Base-by-base conservation (phyloP, 139 green algal genomes). In the Closterium sp. region DNA sequence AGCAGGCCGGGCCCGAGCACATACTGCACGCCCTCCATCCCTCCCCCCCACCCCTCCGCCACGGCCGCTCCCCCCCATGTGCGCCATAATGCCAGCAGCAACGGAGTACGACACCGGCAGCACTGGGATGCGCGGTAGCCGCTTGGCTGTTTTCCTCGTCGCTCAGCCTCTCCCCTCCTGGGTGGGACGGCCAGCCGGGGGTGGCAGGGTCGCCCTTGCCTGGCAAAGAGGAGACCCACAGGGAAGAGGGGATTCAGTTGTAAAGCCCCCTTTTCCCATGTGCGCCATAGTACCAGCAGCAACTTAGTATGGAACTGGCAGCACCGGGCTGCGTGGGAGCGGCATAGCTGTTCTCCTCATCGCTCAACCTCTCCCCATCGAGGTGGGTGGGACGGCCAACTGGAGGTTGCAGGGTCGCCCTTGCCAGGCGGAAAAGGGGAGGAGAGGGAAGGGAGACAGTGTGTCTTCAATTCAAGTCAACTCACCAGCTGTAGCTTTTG, bases 151-250 rank as follows among this genome's bases (percentile, higher is more conserved):
- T n/a, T 16, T 66, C 38, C 38, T 69, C 43, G 8, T 69, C 10
- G 43, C 43, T 69, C 30, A 93, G 88, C 32, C 90, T 64, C 66
- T 93, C 90, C 87, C 34, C 90, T 5, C n/a, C 86, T n/a, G n/a
- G 23, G 23, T 36, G 35, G 38, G 90, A 93, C 30, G 90, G 87
- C 90, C 90, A 93, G 21, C 90, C 87, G 35, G 90, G 90, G 4
- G 90, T 93, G n/a, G 69, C 33, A 10, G 90, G 90, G 38, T 93
- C 87, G 33, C 90, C 90, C 43, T 69, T 69, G 43, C 43, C 43
- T 69, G 43, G 43, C 21, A 69, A 69, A 69, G 43, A 16, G 23
- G 43, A 2, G 43, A 16, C n/a, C n/a, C n/a, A 69, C 16, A 16
- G 6, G 43, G 43, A 69, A 25, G 43, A n/a, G n/a, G n/a, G n/a